Evolutionary conservation across 139 green algal genomes (phyloP).

Genomic region (Tetradesmus lagerheimii): DNA sequence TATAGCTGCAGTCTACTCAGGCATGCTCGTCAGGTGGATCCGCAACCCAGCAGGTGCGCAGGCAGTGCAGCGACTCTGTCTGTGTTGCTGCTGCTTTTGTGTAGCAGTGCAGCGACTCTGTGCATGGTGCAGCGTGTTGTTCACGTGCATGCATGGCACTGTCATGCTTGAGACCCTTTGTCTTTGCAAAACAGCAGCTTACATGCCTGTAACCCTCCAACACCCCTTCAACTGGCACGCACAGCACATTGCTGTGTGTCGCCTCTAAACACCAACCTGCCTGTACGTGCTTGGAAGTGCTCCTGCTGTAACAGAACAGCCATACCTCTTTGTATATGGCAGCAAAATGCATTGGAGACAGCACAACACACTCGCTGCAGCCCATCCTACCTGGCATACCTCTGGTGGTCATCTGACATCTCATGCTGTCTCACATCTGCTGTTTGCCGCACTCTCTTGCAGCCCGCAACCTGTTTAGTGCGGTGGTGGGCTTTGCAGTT

Average conservation of each 20-base stretch:
- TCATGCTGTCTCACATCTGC: background rate
- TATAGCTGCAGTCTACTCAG: slow-evolving; percentile 16
- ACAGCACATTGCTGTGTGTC: too few relatives aligned
- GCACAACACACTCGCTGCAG: too few relatives aligned
- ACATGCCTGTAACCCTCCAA: background rate
- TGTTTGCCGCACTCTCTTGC: background rate
- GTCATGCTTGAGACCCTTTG: background rate
- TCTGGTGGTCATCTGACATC: background rate
- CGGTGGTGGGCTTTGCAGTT: slow-evolving; percentile 71
- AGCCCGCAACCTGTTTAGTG: slow-evolving; percentile 73
- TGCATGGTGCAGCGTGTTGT: background rate
- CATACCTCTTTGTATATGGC: too few relatives aligned
- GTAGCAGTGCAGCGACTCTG: background rate
- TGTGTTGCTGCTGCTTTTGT: background rate
- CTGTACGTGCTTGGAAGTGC: too few relatives aligned
- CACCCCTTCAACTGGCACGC: too few relatives aligned
- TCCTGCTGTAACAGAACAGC: too few relatives aligned
- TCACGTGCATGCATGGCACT: too few relatives aligned
- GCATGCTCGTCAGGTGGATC: slow-evolving; percentile 40
- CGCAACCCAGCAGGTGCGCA: slow-evolving; percentile 24
- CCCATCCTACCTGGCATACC: too few relatives aligned
- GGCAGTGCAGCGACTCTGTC: background rate
- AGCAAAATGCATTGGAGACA: too few relatives aligned
- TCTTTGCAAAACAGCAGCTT: background rate
- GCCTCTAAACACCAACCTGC: too few relatives aligned